These are phyloP conservation scores for Batkoa obscura DNA, from an alignment of 371 early-diverging fungal species.

Conservation along the genomic window DNA sequence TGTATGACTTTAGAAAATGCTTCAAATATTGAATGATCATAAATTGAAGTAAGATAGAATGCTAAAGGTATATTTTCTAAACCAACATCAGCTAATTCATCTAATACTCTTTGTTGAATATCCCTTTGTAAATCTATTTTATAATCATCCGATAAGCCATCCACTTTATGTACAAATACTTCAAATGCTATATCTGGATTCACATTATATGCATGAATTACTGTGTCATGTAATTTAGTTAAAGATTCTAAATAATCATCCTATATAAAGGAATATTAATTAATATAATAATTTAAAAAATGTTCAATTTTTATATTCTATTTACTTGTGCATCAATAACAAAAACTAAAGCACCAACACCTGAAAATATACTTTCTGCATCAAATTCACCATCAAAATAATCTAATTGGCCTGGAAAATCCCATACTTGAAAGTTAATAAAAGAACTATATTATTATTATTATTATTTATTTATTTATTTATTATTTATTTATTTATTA, in stretches of 20 bases:
- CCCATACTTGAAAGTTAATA: constrained; percentile 79
- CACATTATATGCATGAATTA: constrained; percentile 52
- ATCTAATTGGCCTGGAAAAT: constrained; percentile 84
- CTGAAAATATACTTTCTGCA: constrained; percentile 49
- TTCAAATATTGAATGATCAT: constrained; percentile 87
- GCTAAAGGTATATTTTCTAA: constrained; percentile 56
- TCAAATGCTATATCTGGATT: constrained; percentile 76
- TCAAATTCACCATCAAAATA: constrained; percentile 55
- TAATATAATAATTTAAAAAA: not conserved
- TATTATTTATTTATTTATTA: too few relatives aligned
- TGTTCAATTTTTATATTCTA: not conserved
- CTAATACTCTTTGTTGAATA: constrained; percentile 71
- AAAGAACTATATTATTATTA: constrained; percentile 37
- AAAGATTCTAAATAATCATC: constrained; percentile 77
- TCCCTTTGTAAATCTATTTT: constrained; percentile 85
- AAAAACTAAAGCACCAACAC: constrained; percentile 66
- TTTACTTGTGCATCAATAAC: constrained; percentile 81
- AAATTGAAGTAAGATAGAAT: constrained; percentile 83
- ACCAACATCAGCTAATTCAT: constrained; percentile 65
- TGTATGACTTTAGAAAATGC: constrained; percentile 89
- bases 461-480: not conserved
- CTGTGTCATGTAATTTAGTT: constrained; percentile 45
- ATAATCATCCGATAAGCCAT: constrained; percentile 84
- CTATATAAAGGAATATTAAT: too few relatives aligned
- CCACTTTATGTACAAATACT: constrained; percentile 90